Base-by-base conservation (phyloP, 345 rosid genomes). In the Geranium rotundifolium region DNA sequence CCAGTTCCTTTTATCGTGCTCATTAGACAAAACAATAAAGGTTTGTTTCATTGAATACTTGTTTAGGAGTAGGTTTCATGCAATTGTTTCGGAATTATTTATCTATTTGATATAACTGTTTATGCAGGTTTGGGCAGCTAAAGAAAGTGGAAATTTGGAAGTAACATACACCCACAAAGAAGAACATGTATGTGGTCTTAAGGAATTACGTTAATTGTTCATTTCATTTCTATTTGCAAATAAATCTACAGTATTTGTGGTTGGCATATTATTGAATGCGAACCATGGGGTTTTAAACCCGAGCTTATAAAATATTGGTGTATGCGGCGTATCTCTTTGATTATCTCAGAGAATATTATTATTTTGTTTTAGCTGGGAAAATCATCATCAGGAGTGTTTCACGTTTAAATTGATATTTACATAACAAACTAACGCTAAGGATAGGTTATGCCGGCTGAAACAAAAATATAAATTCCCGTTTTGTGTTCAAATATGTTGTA, bases 1-100 rank as follows among this genome's bases (percentile, higher is more conserved):
- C 66, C 96, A 90, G 71, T 93, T 90, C 79, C 97, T 93, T 69
- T 73, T 90, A 69, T 93, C 97, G 58, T 90, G 99, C 60, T 93
- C 99, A 49, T 76, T 93, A 76, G 99, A 93, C 74, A 67, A 90
- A 76, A 88, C 96, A 58, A 73, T 90, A 71, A 93, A 90, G 91
- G 99, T 88, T 55, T 59, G 29, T 62, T 20, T 63, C n/a, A 7
- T 60, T 20, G 55, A 52, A 7, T 49, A 19, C n/a, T 67, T 4
- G 13, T 73, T 31, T 41, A 16, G 12, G 50, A 57, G 34, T 20
- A 29, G 65, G 13, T 27, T 66, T 58, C 14, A 17, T 54, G 34
- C 57, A 7, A 63, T 3, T 31, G 31, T 54, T 31, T 17, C 56
- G 50, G 20, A 49, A 29, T 61, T 56, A 65, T 56, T 71, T 30